phyloP scores from a whole-genome alignment of 495 filamentous ascomycete genomes.

The Alectoria sarmentosa region DNA sequence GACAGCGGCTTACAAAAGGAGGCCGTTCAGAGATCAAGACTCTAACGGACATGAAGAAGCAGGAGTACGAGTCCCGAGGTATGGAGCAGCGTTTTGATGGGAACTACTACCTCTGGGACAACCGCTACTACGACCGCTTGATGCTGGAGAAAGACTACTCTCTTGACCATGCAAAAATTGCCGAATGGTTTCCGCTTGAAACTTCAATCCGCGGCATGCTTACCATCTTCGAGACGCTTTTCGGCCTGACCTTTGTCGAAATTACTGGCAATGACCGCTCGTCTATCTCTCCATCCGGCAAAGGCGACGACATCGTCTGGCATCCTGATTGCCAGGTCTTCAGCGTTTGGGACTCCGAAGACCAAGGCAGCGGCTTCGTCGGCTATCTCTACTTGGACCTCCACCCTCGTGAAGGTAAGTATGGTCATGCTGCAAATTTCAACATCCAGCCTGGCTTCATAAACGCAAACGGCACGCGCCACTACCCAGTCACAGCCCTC shows the following conservation, averaged over 20 bases:
- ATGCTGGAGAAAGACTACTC: constrained; percentile 88
- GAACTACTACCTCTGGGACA: constrained; percentile 89
- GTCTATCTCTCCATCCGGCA: constrained; percentile 47
- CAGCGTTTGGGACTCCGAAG: constrained; percentile 64
- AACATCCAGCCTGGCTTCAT: constrained; percentile 64
- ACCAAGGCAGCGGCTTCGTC: constrained; percentile 57
- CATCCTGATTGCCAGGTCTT: constrained; percentile 64
- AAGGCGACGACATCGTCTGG: constrained; percentile 62
- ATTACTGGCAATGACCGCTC: constrained; percentile 55
- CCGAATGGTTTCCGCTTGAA: constrained; percentile 89
- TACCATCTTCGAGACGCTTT: constrained; percentile 86
- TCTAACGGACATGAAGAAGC: constrained; percentile 72
- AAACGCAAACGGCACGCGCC: constrained; percentile 48
- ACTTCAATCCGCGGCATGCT: constrained; percentile 87
- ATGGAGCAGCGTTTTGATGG: constrained; percentile 52
- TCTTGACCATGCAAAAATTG: constrained; percentile 81
- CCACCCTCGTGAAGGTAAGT: constrained; percentile 60
- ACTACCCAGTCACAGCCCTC: constrained; percentile 62
- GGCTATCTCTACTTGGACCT: constrained; percentile 68
- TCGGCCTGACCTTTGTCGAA: constrained; percentile 87
- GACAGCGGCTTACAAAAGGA: constrained; percentile 63
- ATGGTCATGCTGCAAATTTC: constrained; percentile 71
- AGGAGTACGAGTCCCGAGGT: constrained; percentile 55
- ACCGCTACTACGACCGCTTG: constrained; percentile 78
- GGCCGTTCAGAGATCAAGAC: constrained; percentile 69